Evolutionary conservation across 345 rosid genomes (phyloP).

Genomic region (Trapa bicornis): DNA sequence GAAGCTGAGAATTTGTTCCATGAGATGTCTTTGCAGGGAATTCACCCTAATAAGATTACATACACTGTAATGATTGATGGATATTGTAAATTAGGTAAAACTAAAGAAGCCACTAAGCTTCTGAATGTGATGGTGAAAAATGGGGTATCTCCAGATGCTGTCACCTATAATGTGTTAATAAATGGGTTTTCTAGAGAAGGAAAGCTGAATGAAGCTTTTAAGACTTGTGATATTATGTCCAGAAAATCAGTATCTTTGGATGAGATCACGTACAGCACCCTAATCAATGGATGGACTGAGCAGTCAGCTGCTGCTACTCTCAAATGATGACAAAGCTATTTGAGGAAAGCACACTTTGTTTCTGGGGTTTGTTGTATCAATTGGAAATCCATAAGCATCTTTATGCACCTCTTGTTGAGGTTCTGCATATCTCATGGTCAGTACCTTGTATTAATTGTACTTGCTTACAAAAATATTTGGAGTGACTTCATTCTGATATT

Average conservation of each 20-base stretch:
- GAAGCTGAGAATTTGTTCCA: conserved; percentile 32
- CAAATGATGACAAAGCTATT: conserved; percentile 12
- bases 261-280: conserved; percentile 54
- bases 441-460: background rate
- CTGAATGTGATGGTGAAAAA: conserved; percentile 43
- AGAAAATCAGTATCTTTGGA: conserved; percentile 22
- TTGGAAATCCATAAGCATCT: background rate
- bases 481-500: background rate
- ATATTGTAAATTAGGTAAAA: conserved; percentile 43
- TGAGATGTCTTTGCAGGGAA: conserved; percentile 43
- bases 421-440: background rate
- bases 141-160: conserved; percentile 44
- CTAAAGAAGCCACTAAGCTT: conserved; percentile 49
- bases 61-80: conserved; percentile 66
- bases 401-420: background rate
- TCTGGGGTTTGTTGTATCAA: background rate
- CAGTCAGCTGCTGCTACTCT: conserved; percentile 15
- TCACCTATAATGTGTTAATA: conserved; percentile 49
- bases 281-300: conserved; percentile 39
- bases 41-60: conserved; percentile 62
- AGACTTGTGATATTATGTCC: conserved; percentile 29
- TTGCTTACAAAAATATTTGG: background rate
- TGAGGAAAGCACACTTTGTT: conserved; percentile 2
- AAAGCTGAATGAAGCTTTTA: conserved; percentile 40
- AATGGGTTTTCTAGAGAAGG: conserved; percentile 52